Evolutionary conservation across 805 yeast species (phyloP), one percentile per base, ranked within the genome.

Genomic region (Candida ponderosae): DNA sequence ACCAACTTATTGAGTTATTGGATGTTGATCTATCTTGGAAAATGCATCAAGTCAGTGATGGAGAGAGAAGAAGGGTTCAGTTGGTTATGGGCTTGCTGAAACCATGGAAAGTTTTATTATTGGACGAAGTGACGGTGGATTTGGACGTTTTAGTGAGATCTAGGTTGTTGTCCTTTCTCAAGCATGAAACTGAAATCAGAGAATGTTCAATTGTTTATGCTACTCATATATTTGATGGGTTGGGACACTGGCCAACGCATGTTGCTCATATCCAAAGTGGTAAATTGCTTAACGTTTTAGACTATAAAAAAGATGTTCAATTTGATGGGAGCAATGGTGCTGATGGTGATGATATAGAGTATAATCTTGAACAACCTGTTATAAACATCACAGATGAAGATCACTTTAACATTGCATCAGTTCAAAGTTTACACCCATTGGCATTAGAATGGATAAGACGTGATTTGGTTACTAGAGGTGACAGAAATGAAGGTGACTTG

Each of bases 61-160:
- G 98, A 20, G 97, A 93, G 56, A 73, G 97, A 41, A 70, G 98
- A 47, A 68, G 98, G 41, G 97, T 93, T 2, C 98, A 93, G 55
- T 65, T 93, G 40, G 84, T 81, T 26, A 88, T 93, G 96, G 97
- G 97, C 0, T 67, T 93, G 34, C 62, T 90, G 42, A 79, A 81
- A 50, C 97, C 97, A 6, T 93, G 97, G 95, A 77, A 76, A 42
- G 68, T 88, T 17, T 63, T 93, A 24, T 63, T 93, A n/a, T 65
- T 93, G 34, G 98, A 93, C 57, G 98, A 93, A 57, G 97, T 93
- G 29, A 93, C 98, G 0, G 96, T 93, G 20, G 98, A 93, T 58
- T 68, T 93, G 47, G 98, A 93, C 54, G 98, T 93, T 6, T 68
- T 93, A 34, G 97, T 89, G 2, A 70, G 98, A 48, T 75, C 79